phyloP scores from a whole-genome alignment of 371 early-diverging fungal species.

The Rhizomucor miehei region DNA sequence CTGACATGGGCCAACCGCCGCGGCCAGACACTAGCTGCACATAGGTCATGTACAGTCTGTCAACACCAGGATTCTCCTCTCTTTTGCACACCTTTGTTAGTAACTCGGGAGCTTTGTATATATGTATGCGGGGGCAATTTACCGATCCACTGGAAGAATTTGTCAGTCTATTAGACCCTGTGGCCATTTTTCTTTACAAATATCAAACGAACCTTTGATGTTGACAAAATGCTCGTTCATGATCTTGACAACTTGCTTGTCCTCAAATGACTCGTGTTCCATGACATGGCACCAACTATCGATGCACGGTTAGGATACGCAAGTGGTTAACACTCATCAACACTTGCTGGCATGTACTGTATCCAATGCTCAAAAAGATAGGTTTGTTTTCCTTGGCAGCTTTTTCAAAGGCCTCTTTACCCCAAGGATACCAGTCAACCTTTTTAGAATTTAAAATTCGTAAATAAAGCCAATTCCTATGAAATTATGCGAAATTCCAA shows the following conservation, averaged over 20 bases:
- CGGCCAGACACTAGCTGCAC: slow-evolving; percentile 47
- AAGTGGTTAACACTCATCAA: neutral
- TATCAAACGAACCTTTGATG: slow-evolving; percentile 53
- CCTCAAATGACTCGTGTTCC: slow-evolving; percentile 67
- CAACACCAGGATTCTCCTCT: slow-evolving; percentile 67
- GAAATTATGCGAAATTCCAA: neutral
- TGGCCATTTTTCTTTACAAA: no score
- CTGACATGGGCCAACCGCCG: slow-evolving; percentile 66
- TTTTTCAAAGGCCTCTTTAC: slow-evolving; percentile 59
- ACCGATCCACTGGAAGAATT: neutral
- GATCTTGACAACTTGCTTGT: slow-evolving; percentile 46
- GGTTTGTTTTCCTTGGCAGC: slow-evolving; percentile 55
- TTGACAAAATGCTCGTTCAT: slow-evolving; percentile 66
- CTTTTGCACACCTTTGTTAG: slow-evolving; percentile 32
- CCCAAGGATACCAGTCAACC: slow-evolving; percentile 76
- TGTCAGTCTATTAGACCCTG: no score
- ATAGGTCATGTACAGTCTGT: slow-evolving; percentile 64
- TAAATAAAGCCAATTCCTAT: neutral
- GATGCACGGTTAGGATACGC: neutral
- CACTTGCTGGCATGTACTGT: slow-evolving; percentile 64
- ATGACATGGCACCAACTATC: slow-evolving; percentile 69
- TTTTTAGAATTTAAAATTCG: no score
- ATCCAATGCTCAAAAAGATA: slow-evolving; percentile 68
- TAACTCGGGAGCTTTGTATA: neutral
- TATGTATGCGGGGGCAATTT: neutral